These are phyloP conservation scores for Daldinia decipiens DNA, from an alignment of 495 filamentous ascomycete genomes.

Conservation along the genomic window DNA sequence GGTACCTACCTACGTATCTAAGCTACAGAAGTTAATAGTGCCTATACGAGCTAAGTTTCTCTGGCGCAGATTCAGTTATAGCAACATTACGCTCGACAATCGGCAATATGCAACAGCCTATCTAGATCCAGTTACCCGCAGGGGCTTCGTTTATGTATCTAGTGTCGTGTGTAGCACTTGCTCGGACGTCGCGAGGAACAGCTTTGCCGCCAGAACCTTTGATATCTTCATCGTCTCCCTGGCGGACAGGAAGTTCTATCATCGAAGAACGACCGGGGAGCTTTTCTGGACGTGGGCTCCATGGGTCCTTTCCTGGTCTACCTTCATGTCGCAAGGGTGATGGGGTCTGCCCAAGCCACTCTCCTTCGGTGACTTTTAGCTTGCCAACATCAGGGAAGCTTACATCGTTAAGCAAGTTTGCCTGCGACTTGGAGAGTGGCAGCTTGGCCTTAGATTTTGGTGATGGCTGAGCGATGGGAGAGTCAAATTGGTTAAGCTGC, in stretches of 20 bases:
- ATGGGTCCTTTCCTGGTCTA: constrained; percentile 16
- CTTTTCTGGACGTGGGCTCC: constrained; percentile 39
- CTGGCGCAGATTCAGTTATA: background rate
- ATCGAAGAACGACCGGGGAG: constrained; percentile 22
- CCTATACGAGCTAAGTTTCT: constrained; percentile 1
- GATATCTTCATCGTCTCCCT: background rate
- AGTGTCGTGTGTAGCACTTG: background rate
- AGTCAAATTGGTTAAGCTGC: constrained; percentile 46
- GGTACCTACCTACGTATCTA: background rate
- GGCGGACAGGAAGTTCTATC: constrained; percentile 27
- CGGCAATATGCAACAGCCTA: constrained; percentile 4
- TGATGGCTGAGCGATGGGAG: constrained; percentile 34
- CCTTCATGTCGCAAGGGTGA: constrained; percentile 41
- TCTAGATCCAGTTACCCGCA: constrained; percentile 45
- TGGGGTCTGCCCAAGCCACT: constrained; percentile 55
- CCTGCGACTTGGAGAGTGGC: constrained; percentile 16
- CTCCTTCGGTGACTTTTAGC: constrained; percentile 49
- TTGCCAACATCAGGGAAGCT: constrained; percentile 18
- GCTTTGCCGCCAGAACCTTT: constrained; percentile 5
- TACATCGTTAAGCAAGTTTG: constrained; percentile 8
- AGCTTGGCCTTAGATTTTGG: constrained; percentile 28
- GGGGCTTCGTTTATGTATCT: constrained; percentile 13
- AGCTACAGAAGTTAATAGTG: constrained; percentile 11
- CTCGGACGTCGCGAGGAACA: background rate
- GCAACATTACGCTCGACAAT: background rate